Base-by-base conservation (phyloP, 257 asterid species). In the Solanum boliviense region DNA sequence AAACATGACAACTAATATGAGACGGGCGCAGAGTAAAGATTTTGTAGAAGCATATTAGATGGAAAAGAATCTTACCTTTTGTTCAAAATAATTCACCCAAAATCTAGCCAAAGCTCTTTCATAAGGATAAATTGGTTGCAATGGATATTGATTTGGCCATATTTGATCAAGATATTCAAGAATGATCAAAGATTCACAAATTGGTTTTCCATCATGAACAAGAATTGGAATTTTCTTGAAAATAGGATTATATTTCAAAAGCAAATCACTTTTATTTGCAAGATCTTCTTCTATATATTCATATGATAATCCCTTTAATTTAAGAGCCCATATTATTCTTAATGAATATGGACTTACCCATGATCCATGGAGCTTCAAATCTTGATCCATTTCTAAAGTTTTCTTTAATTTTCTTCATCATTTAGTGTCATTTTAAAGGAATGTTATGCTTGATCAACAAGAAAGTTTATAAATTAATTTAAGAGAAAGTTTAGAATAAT, bases 161-260 rank as follows among this genome's bases (percentile, higher is more conserved):
- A 79, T 35, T 72, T 88, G 87, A 27, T 88, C 89, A 41, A 88
- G 39, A n/a, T 83, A 88, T 29, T 83, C 87, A 52, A 88, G 85
- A 34, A 88, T 88, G 3, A 83, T 75, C 11, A 70, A 16, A 67
- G 89, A 88, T 70, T 88, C 89, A 84, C 41, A 84, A 18, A 88
- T 46, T 23, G 89, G 75, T 52, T 83, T 88, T 48, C 89, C 84
- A 25, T 39, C 84, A 88, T 88, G 89, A 68, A 83, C 78, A 83
- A 88, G 87, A 67, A 88, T 62, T 16, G 89, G 87, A 4, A 83
- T 36, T 62, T 83, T 88, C 65, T 88, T 88, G 74, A 70, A 31
- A 88, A 88, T 34, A 31, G 87, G 89, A 72, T 83, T 88, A 86
- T 70, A 84, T 72, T 88, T 52, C 15, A 88, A 23, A 13, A 83